These are phyloP conservation scores for Arctium lappa DNA, from an alignment of 129 eudicot genomes.

Conservation along the genomic window DNA sequence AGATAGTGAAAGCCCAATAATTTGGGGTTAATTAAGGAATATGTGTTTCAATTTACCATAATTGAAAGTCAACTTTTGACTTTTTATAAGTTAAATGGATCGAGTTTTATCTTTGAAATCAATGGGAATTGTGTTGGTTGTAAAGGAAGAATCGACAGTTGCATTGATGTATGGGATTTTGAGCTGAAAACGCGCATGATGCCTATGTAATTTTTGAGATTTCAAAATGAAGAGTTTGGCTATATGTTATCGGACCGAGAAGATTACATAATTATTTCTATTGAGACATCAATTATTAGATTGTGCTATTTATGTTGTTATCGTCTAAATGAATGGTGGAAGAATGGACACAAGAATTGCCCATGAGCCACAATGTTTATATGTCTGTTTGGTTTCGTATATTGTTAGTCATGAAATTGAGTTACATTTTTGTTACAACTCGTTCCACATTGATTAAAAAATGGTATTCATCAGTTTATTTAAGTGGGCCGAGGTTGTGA, in stretches of 20 bases:
- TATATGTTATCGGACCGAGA: not conserved
- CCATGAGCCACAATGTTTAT: not conserved
- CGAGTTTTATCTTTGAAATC: not conserved
- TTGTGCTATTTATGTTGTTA: not conserved
- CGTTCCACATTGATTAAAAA: too few species aligned
- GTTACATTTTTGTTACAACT: not conserved
- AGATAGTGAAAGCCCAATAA: constrained; percentile 25
- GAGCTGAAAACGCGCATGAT: not conserved
- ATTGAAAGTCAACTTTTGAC: constrained; percentile 25
- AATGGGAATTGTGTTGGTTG: too few species aligned
- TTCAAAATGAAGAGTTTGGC: not conserved
- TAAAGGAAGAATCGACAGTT: not conserved
- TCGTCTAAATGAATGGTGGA: not conserved
- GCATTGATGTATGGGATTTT: too few species aligned
- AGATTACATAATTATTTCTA: not conserved
- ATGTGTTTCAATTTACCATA: constrained; percentile 3
- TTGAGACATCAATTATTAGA: not conserved
- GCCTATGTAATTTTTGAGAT: too few species aligned
- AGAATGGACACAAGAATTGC: not conserved
- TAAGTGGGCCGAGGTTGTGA: not conserved
- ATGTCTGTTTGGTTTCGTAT: not conserved
- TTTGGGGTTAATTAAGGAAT: constrained; percentile 8
- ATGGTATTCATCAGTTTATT: too few species aligned
- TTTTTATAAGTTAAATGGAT: not conserved
- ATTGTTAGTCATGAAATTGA: not conserved